Base-by-base conservation (phyloP, 225 moss, liverwort and hornwort genomes). In the Pseudoscleropodium purum region DNA sequence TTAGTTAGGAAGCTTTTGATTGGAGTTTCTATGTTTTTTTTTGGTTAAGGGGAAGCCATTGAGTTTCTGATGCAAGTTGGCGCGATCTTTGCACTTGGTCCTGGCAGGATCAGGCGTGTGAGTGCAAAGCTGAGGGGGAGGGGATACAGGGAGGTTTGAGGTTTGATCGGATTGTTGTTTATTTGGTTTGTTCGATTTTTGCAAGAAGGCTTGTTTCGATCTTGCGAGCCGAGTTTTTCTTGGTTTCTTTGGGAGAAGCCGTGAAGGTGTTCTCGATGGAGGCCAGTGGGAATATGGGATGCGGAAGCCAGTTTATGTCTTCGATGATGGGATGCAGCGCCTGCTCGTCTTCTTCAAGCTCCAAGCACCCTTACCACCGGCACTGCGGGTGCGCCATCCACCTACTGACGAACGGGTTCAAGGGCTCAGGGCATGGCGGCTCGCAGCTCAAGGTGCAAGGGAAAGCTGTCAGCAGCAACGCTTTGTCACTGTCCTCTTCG, bases 341-440 rank as follows among this genome's bases (percentile, higher is more conserved):
- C 10, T 94, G 94, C 39, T 94, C 94, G n/a, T 90, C 92, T 5
- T 94, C 92, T 2, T 92, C 92, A 4, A 91, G 88, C 79, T 90
- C 92, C n/a, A 92, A 94, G 62, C 92, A 94, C 41, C 94, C 94
- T 2, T 94, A 94, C 76, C 94, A 94, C 41, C 92, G 94, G 36
- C 91, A 94, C 90, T 94, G 94, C 77, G 91, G 92, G 49, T 94
- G 94, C 68, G 92, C 94, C 54, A 94, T 94, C 75, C 94, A 94
- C 57, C 88, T 94, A 26, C 83, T 94, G 43, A 90, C 92, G 37
- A 94, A 94, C 31, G 92, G 94, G 9, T 94, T 94, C 85, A 94
- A 92, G 79, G 92, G 92, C 51, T 52, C 82, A 8, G 92, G 94
- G 63, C 81, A 85, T 9, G 84, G 90, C 77, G 88, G 85, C 61